A percentile compares a stretch with the other conserved stretches of the same genome.
These are phyloP conservation scores for Trichocomaceae sp. DNA, from an alignment of 2,329 filamentous ascomycete species.

Conservation along the genomic window DNA sequence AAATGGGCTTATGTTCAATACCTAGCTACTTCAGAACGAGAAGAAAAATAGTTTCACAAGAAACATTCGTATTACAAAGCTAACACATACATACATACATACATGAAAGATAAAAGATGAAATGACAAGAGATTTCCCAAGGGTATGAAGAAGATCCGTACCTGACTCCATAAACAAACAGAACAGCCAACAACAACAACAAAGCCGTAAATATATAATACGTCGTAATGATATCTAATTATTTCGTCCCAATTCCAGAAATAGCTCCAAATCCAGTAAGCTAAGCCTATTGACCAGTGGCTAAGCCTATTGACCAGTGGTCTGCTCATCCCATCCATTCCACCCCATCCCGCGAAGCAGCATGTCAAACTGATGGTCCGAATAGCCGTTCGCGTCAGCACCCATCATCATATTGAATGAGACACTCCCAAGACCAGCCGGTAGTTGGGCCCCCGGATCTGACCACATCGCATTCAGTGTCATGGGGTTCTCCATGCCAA, in stretches of 20 bases:
- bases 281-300: background rate
- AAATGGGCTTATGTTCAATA: too few relatives aligned
- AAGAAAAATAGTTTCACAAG: background rate
- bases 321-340: constrained; percentile 22
- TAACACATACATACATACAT: background rate
- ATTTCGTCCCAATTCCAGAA: background rate
- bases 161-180: background rate
- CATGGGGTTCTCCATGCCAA: constrained; percentile 21
- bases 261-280: too few relatives aligned
- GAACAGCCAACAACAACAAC: too few relatives aligned
- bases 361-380: constrained; percentile 32
- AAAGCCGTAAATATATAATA: too few relatives aligned
- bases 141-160: constrained; percentile 6
- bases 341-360: constrained; percentile 23
- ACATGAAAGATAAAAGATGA: background rate
- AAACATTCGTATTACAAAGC: background rate
- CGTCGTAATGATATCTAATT: too few relatives aligned
- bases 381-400: constrained; percentile 23
- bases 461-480: constrained; percentile 27
- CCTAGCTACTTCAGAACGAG: too few relatives aligned
- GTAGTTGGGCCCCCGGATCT: constrained; percentile 12
- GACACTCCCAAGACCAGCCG: background rate
- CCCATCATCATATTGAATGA: constrained; percentile 7
- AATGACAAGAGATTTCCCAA: constrained; percentile 4
- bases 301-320: background rate